A percentile compares a stretch with the other conserved stretches of the same genome.
Evolutionary conservation across 177 flowering plant species (phyloP).

Genomic region (Vitis hybrid): DNA sequence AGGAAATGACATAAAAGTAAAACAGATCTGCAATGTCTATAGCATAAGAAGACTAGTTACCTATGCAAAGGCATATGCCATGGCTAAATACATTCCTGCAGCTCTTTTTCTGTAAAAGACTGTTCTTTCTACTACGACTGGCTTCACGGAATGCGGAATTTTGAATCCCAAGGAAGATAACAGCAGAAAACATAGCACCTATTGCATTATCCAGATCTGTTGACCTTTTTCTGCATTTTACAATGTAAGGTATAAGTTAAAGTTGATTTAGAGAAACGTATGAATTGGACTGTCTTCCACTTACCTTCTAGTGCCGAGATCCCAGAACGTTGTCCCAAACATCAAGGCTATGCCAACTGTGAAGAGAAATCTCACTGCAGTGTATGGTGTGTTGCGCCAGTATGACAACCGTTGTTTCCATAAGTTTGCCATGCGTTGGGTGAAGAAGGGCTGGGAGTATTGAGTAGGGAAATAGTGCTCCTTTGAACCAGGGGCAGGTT

Average conservation of each 20-base stretch:
- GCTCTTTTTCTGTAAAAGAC: slow-evolving; percentile 40
- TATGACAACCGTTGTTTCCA: slow-evolving; percentile 42
- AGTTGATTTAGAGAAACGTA: not conserved
- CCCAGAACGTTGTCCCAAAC: slow-evolving; percentile 45
- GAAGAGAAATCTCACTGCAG: slow-evolving; percentile 33
- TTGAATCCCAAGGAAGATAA: slow-evolving; percentile 38
- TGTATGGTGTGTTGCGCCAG: slow-evolving; percentile 43
- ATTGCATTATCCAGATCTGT: slow-evolving; percentile 37
- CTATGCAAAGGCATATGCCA: slow-evolving; percentile 37
- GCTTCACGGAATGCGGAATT: slow-evolving; percentile 31
- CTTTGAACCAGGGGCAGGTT: slow-evolving; percentile 32
- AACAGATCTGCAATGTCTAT: not conserved
- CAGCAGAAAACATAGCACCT: slow-evolving; percentile 43
- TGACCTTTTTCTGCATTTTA: slow-evolving; percentile 8
- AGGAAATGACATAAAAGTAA: not conserved
- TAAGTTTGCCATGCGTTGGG: slow-evolving; percentile 34
- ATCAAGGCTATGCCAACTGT: slow-evolving; percentile 28
- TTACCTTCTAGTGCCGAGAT: slow-evolving; percentile 37
- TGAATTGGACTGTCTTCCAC: not conserved
- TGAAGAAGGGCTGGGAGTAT: slow-evolving; percentile 26
- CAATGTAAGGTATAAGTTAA: not conserved
- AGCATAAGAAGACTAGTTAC: slow-evolving; percentile 4
- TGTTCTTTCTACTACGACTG: slow-evolving; percentile 39
- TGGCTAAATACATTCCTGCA: slow-evolving; percentile 44
- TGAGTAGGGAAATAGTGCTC: slow-evolving; percentile 33